phyloP scores from a whole-genome alignment of 495 filamentous ascomycete genomes.

The Talaromyces trachyspermus region DNA sequence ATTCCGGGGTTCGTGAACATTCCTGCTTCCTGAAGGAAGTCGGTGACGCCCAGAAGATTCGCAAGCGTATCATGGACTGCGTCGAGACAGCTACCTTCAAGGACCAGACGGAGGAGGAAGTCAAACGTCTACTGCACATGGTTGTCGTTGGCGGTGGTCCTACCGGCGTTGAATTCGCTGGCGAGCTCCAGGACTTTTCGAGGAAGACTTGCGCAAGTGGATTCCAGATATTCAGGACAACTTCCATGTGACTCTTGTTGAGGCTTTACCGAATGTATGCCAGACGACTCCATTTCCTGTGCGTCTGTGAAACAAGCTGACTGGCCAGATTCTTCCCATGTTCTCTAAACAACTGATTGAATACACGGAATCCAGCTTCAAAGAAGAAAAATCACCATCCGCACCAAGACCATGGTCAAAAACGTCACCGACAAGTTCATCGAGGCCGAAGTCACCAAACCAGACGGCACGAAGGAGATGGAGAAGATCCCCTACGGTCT shows the following conservation, averaged over 20 bases:
- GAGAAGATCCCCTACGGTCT: constrained; percentile 89
- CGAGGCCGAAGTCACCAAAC: constrained; percentile 76
- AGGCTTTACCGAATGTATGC: constrained; percentile 86
- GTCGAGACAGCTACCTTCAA: constrained; percentile 98
- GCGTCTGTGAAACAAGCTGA: no score
- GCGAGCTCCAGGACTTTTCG: constrained; percentile 98
- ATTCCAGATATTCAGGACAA: constrained; percentile 89
- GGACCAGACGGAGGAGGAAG: constrained; percentile 83
- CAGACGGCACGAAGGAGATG: constrained; percentile 76
- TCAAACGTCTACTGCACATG: constrained; percentile 95
- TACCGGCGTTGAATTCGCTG: constrained; percentile 96
- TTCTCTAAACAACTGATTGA: constrained; percentile 99
- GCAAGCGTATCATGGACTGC: constrained; percentile 99
- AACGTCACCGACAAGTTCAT: constrained; percentile 92
- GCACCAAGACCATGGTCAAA: constrained; percentile 98
- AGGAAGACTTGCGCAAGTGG: constrained; percentile 95
- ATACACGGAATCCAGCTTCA: constrained; percentile 98
- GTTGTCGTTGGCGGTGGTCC: constrained; percentile 97
- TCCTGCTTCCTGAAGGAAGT: constrained; percentile 99
- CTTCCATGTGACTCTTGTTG: constrained; percentile 95
- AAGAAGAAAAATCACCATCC: constrained; percentile 94
- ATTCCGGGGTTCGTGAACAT: constrained; percentile 93
- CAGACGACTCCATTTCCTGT: no score
- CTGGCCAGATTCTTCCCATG: constrained; percentile 67
- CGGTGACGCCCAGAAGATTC: constrained; percentile 86